Conservation (phyloP, 2,329 filamentous ascomycete species). For the Claviceps monticola region DNA sequence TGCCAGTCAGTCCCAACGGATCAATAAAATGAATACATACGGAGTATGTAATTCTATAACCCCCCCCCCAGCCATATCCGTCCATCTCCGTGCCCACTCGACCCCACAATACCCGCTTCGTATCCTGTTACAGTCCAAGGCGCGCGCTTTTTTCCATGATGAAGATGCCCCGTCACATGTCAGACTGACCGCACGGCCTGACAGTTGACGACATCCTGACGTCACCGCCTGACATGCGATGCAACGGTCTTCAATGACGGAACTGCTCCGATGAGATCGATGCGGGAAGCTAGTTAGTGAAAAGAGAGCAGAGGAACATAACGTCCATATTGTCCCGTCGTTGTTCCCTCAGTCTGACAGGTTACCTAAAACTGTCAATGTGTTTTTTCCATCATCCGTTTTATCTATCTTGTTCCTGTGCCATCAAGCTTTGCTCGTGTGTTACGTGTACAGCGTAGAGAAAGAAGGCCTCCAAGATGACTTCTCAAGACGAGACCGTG, state of each 20-base stretch:
- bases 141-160: too few relatives aligned
- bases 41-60: background rate
- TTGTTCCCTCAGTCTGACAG: too few relatives aligned
- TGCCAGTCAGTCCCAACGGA: background rate
- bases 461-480: conserved; percentile 15
- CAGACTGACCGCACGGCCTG: background rate
- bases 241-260: too few relatives aligned
- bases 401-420: too few relatives aligned
- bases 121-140: too few relatives aligned
- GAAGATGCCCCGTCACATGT: background rate
- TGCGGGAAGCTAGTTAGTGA: too few relatives aligned
- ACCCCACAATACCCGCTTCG: background rate
- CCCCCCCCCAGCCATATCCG: background rate
- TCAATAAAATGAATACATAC: background rate
- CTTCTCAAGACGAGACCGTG: conserved; percentile 17
- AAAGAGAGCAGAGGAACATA: too few relatives aligned
- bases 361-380: too few relatives aligned
- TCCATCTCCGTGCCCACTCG: background rate
- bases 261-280: too few relatives aligned
- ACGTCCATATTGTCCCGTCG: too few relatives aligned
- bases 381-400: too few relatives aligned
- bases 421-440: too few relatives aligned
- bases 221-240: background rate
- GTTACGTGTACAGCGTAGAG: background rate
- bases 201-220: background rate